A percentile compares a stretch with the other conserved stretches of the same genome.
These are phyloP conservation scores for Xylaria acuta DNA, from an alignment of 495 filamentous ascomycete genomes.

Conservation along the genomic window DNA sequence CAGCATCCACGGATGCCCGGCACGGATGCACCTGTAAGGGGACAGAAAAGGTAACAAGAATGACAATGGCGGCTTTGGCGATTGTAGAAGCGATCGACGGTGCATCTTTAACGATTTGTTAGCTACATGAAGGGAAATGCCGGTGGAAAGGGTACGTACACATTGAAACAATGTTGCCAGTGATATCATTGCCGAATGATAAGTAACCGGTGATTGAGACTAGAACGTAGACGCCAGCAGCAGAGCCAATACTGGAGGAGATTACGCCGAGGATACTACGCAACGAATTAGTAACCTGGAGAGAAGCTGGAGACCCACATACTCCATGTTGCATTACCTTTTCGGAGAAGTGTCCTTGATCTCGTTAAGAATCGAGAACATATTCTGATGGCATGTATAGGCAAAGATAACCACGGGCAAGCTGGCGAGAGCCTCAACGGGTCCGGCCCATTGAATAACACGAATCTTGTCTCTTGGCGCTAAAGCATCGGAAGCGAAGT, in stretches of 20 bases:
- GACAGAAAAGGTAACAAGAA: conserved; percentile 96
- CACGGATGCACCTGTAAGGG: conserved; percentile 96
- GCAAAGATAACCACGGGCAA: conserved; percentile 97
- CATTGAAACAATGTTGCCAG: conserved; percentile 92
- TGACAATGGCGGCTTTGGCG: conserved; percentile 90
- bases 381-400: conserved; percentile 99
- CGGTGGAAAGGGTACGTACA: conserved; percentile 56
- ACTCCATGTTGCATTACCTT: conserved; percentile 30
- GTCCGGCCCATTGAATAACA: conserved; percentile 76
- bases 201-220: conserved; percentile 96
- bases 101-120: conserved; percentile 55
- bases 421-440: conserved; percentile 78
- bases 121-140: not conserved
- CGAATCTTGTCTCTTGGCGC: conserved; percentile 74
- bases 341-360: conserved; percentile 80
- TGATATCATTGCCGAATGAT: conserved; percentile 85
- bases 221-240: conserved; percentile 81
- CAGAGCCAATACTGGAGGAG: conserved; percentile 78
- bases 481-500: conserved; percentile 82
- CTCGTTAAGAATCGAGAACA: conserved; percentile 99
- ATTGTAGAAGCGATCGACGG: conserved; percentile 86
- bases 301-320: not conserved
- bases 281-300: conserved; percentile 38
- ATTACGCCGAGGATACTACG: conserved; percentile 79
- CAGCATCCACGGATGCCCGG: conserved; percentile 88